These are phyloP conservation scores for Metarhizium brunneum DNA, from an alignment of 2,329 filamentous ascomycete genomes.

Conservation along the genomic window DNA sequence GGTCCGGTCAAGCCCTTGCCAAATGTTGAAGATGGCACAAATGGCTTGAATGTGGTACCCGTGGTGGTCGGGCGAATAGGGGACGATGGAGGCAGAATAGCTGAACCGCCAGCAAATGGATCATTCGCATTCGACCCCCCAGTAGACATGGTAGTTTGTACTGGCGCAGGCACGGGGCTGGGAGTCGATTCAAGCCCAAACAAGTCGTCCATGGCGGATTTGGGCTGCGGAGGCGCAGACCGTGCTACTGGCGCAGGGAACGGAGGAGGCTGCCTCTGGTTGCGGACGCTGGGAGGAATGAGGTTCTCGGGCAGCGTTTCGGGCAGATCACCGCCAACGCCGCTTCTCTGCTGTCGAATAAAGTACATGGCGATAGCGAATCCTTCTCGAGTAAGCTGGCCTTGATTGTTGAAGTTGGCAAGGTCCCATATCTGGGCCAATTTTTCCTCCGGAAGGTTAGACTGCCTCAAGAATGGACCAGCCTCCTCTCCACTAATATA, in stretches of 20 bases:
- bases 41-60: constrained; percentile 67
- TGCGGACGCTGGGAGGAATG: constrained; percentile 78
- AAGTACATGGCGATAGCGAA: constrained; percentile 98
- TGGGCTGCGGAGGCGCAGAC: constrained; percentile 42
- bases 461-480: constrained; percentile 88
- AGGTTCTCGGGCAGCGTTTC: constrained; percentile 69
- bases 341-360: constrained; percentile 79
- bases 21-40: constrained; percentile 86
- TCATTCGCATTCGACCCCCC: constrained; percentile 61
- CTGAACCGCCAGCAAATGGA: constrained; percentile 48
- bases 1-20: constrained; percentile 74
- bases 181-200: constrained; percentile 70
- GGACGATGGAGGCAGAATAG: constrained; percentile 41
- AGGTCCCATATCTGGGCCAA: constrained; percentile 96
- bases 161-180: constrained; percentile 42
- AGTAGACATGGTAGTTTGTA: constrained; percentile 57
- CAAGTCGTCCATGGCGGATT: constrained; percentile 84
- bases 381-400: constrained; percentile 75
- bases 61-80: constrained; percentile 39
- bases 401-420: constrained; percentile 85
- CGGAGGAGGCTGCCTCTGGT: constrained; percentile 25
- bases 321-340: constrained; percentile 56
- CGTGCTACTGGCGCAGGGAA: constrained; percentile 38
- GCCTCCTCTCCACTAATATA: constrained; percentile 91
- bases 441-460: constrained; percentile 76